Base-by-base conservation (phyloP, 768 basidiomycete species). In the Dioszegia aurantiaca region DNA sequence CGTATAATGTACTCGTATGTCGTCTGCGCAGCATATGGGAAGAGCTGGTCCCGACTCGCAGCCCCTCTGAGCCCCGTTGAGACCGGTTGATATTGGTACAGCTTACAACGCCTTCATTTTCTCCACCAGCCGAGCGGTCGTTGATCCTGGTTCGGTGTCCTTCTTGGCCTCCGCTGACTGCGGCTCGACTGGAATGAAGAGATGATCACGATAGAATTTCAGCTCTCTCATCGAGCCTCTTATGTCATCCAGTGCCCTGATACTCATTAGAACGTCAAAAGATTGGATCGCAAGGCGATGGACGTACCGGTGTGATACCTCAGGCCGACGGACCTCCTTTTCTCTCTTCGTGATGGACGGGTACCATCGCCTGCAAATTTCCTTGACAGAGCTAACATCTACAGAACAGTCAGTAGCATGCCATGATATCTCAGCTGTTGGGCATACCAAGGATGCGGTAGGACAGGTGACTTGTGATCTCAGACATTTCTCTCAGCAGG, bases 171-270 rank as follows among this genome's bases (percentile, higher is more conserved):
- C 43, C 10, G 42, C 49, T 55, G 31, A n/a, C 21, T 12, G 14
- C 1, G 58, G 56, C 41, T 79, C 74, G 19, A 68, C 4, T 5
- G 79, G 69, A 27, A 83, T 65, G 70, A 93, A 93, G 54, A 91
- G 81, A 67, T 86, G 85, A 47, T 84, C 77, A 58, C 86, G 82
- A 66, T 91, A 93, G 84, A 86, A 90, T 62, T 84, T 75, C 41
- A 93, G 80, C 70, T 93, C 91, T 77, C 77, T 71, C 46, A 94
- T 90, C 4, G 88, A 89, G 28, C 82, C 81, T 40, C 79, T 79
- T 58, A 93, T 92, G 65, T 94, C 91, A 60, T 87, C 87, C 61
- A 90, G 74, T 2, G 91, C 91, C 27, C 90, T 92, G 68, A n/a
- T n/a, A n/a, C n/a, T 5, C 30, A 21, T 16, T 0, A 21, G 12